phyloP scores from a whole-genome alignment of 495 filamentous ascomycete species.

The Penicillium verhagenii region DNA sequence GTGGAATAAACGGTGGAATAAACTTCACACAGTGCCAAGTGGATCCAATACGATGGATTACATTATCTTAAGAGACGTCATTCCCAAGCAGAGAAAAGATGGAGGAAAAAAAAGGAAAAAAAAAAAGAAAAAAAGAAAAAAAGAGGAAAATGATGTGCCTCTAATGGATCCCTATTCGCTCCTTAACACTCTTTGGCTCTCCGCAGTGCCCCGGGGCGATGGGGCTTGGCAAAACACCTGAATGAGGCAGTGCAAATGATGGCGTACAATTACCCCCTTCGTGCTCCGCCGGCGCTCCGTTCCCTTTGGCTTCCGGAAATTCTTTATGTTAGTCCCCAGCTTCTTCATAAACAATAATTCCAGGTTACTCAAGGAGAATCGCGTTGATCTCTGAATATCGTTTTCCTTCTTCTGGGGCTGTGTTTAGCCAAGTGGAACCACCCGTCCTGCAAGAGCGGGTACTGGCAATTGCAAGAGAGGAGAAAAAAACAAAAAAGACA shows the following conservation, averaged over 20 bases:
- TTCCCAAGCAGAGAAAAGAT: constrained; percentile 1
- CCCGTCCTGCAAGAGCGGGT: constrained; percentile 7
- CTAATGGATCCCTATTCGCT: constrained; percentile 2
- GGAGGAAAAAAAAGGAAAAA: not conserved
- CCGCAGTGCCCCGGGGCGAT: constrained; percentile 1
- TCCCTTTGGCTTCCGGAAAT: not conserved
- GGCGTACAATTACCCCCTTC: not conserved
- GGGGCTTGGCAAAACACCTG: constrained; percentile 19
- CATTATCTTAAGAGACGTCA: constrained; percentile 7
- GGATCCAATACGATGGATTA: not conserved
- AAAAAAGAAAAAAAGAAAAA: not conserved
- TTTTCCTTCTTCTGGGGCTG: constrained; percentile 13
- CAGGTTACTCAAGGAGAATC: too few species aligned
- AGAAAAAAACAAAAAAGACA: not conserved
- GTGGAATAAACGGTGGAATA: too few species aligned
- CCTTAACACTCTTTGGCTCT: not conserved
- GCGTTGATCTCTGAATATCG: not conserved
- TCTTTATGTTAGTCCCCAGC: not conserved
- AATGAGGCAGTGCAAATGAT: constrained; percentile 21
- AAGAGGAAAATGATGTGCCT: not conserved
- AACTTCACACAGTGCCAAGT: not conserved
- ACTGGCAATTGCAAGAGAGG: too few species aligned
- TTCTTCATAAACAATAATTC: too few species aligned
- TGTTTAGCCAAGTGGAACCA: constrained; percentile 14
- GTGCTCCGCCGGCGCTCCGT: not conserved